Base-by-base conservation (phyloP, 257 asterid genomes). In the Plantago elongata region DNA sequence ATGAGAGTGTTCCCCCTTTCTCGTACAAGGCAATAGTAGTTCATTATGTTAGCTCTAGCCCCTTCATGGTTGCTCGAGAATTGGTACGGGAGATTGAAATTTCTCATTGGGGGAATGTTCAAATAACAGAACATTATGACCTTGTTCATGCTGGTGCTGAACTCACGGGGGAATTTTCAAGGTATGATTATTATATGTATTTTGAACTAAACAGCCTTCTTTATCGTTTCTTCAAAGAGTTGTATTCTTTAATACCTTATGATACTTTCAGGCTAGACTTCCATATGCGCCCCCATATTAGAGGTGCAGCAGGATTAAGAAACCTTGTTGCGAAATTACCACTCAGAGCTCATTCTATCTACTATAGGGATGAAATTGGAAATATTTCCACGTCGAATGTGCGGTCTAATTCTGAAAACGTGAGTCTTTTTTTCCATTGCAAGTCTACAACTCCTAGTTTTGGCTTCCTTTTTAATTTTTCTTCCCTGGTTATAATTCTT, bases 31-130 rank as follows among this genome's bases (percentile, higher is more conserved):
- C 84, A 65, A 68, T 89, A 45, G 86, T 71, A 64, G 77, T 89
- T 57, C 99, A 93, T 78, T 87, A 80, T 62, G 84, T 79, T 29
- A 81, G 84, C 81, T 85, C 85, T 72, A 79, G 57, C 60, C 95
- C 99, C 47, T 87, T 87, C 71, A 75, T 82, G 12, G 88, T 89
- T 72, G 95, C 97, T 61, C 72, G 67, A 68, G 88, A 93, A 76
- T 76, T 89, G 84, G 88, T 87, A 37, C 85, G 96, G 45, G 99
- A 93, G 79, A 83, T 93, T 70, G 99, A 89, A 83, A 67, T 93
- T 65, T 93, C 99, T 50, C 99, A 89, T 46, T 93, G 99, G 99
- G 99, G 99, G 72, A 93, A 84, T 77, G 94, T 93, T 71, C 97
- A 87, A 74, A 67, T 93, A 57, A 93, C 97, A 2, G 99, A 93